These are phyloP conservation scores for Karstenula rhodostoma DNA, from an alignment of 2,329 filamentous ascomycete species.

Conservation along the genomic window DNA sequence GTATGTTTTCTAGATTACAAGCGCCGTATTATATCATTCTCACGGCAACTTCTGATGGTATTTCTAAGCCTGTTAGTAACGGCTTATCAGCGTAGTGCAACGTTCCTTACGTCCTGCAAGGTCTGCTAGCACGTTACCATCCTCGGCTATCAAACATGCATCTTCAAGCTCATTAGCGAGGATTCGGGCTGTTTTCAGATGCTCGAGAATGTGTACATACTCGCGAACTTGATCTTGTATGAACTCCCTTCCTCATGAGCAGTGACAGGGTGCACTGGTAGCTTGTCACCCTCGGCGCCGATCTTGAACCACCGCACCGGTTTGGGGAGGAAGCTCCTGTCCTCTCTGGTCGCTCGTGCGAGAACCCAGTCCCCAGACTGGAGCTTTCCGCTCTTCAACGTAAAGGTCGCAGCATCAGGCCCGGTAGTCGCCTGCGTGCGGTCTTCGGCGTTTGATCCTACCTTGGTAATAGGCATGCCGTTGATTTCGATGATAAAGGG, in stretches of 20 bases:
- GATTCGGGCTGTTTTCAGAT: background rate
- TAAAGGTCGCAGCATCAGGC: slow-evolving; percentile 30
- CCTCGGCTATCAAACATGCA: slow-evolving; percentile 20
- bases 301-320: slow-evolving; percentile 33
- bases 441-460: slow-evolving; percentile 22
- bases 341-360: slow-evolving; percentile 24
- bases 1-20: background rate
- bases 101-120: slow-evolving; percentile 23
- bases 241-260: slow-evolving; percentile 24
- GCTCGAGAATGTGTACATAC: slow-evolving; percentile 17
- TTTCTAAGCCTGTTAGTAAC: background rate
- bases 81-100: background rate
- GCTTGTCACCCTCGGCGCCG: slow-evolving; percentile 15
- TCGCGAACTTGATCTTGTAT: slow-evolving; percentile 26
- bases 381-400: slow-evolving; percentile 27
- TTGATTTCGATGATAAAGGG: slow-evolving; percentile 33
- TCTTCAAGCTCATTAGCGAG: slow-evolving; percentile 12
- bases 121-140: slow-evolving; percentile 22
- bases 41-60: background rate
- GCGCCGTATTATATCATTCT: background rate
- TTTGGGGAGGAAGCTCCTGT: slow-evolving; percentile 33
- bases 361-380: slow-evolving; percentile 28
- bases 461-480: slow-evolving; percentile 29
- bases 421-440: slow-evolving; percentile 26
- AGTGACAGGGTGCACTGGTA: slow-evolving; percentile 25